Conservation (phyloP, 2,329 filamentous ascomycete species). For the Penicillium sclerotiorum region DNA sequence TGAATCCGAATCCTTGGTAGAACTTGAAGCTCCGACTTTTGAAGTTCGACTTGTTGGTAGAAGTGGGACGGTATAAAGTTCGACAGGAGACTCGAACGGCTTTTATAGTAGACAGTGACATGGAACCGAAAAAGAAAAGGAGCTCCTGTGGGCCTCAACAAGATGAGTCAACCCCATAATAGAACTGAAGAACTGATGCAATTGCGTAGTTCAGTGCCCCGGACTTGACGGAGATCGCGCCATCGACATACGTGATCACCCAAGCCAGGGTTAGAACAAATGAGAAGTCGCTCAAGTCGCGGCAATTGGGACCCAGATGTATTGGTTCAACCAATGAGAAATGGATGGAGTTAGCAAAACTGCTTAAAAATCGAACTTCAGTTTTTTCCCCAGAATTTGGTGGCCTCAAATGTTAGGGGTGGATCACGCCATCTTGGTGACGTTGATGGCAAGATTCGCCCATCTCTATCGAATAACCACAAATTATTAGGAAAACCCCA, state of each 20-base stretch:
- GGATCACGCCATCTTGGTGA: conserved; percentile 29
- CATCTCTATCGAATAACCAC: conserved; percentile 14
- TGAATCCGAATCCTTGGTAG: too few relatives aligned
- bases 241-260: conserved; percentile 33
- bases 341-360: background rate
- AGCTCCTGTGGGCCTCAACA: conserved; percentile 9
- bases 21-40: background rate
- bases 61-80: conserved; percentile 1
- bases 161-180: conserved; percentile 23
- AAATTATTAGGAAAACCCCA: background rate
- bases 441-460: conserved; percentile 25
- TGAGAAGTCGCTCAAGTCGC: background rate
- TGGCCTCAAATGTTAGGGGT: conserved; percentile 5
- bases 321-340: conserved; percentile 13
- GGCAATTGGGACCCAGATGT: background rate
- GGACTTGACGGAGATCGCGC: conserved; percentile 31
- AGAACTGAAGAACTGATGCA: conserved; percentile 19
- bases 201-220: conserved; percentile 10
- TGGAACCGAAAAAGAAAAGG: background rate
- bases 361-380: background rate
- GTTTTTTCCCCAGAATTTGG: conserved; percentile 11
- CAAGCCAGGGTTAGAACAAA: conserved; percentile 7
- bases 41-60: background rate
- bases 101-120: conserved; percentile 19
- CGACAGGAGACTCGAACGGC: background rate